Evolutionary conservation across 306 rosid species (phyloP), one percentile per base, ranked within the genome.

Genomic region (Citrullus mucosospermus): DNA sequence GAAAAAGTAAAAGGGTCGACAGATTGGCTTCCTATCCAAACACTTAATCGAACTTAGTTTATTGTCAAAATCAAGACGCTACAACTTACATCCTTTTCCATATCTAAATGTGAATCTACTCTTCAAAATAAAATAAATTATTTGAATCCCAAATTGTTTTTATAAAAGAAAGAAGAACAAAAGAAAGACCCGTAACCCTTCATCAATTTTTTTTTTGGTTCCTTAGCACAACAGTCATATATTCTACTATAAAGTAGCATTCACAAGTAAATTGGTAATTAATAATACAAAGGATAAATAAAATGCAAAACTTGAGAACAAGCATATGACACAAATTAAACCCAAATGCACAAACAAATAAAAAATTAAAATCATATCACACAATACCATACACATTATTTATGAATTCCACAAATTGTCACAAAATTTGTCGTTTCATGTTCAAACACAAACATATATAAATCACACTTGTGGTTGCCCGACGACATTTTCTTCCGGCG

Each of bases 401-500:
- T 6, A 66, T 38, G 5, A 38, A 8, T 41, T 10, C 6, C 51
- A 66, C 30, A 66, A 30, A 9, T 10, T 18, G 4, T 38, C 28
- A 38, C 73, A 38, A 38, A 39, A 66, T 4, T 14, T 36, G 15
- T 38, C 4, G 72, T 38, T 66, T 66, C 28, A 9, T 8, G 3
- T 4, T 46, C 48, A 36, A 66, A 38, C 46, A 38, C 73, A 9
- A 8, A 38, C 51, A 39, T 38, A 22, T 2, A 36, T 12, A 32
- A 22, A 56, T 75, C 78, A 75, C n/a, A 86, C 88, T 0, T 91
- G 93, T 62, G 72, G 79, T 17, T 38, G 14, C 3, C 17, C 68
- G 39, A 81, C 86, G 4, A 17, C 75, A 6, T 41, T 70, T 6
- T 82, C 92, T 0, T 81, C 89, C 13, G 84, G 89, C 18, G 69